A percentile compares a stretch with the other conserved stretches of the same genome.
Evolutionary conservation across 768 basidiomycete species (phyloP).

Genomic region (Hydnomerulius pinastri): DNA sequence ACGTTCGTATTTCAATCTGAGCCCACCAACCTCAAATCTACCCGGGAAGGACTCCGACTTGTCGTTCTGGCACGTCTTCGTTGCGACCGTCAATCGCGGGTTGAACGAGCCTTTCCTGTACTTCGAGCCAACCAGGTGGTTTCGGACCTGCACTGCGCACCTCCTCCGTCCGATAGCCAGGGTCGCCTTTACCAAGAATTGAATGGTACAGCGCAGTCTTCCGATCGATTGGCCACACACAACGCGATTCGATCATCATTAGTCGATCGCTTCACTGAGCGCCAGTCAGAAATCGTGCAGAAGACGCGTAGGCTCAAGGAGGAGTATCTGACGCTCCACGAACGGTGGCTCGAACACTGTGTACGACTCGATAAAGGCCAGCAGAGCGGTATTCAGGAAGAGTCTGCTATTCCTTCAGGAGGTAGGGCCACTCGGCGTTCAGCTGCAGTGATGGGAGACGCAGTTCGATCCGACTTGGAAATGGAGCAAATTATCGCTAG

Average conservation of each 20-base stretch:
- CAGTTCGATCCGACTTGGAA: constrained; percentile 92
- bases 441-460: constrained; percentile 74
- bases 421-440: constrained; percentile 74
- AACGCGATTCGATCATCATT: constrained; percentile 48
- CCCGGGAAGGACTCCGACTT: constrained; percentile 61
- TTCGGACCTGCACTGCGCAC: constrained; percentile 31
- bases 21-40: constrained; percentile 35
- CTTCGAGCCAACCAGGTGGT: constrained; percentile 59
- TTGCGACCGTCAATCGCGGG: constrained; percentile 59
- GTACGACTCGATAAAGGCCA: constrained; percentile 57
- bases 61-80: constrained; percentile 63
- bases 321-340: constrained; percentile 70
- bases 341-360: constrained; percentile 75
- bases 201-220: constrained; percentile 36
- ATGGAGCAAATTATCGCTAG: constrained; percentile 98
- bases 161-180: constrained; percentile 36
- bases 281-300: constrained; percentile 48
- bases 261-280: constrained; percentile 53
- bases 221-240: constrained; percentile 40
- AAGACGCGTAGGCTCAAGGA: constrained; percentile 59
- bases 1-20: constrained; percentile 13
- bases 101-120: constrained; percentile 64
- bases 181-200: constrained; percentile 52
- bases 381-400: constrained; percentile 35
- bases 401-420: constrained; percentile 40